These are phyloP conservation scores for Tetrahymena thermophila DNA, from an alignment of 73 alveolate genomes.

Conservation along the genomic window DNA sequence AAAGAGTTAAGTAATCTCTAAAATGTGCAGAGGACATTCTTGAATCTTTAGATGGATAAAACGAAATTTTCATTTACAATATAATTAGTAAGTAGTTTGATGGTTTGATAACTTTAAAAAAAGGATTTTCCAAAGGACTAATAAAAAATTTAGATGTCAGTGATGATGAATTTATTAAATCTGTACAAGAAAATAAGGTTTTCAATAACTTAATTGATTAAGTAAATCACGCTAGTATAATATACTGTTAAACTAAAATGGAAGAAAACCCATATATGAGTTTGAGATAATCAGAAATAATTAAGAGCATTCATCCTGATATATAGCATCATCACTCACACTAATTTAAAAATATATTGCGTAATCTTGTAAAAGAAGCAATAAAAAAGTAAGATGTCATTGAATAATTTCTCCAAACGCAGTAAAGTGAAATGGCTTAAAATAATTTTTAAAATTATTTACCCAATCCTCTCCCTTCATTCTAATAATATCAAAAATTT, in stretches of 20 bases:
- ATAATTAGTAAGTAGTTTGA: background rate
- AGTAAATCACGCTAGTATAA: background rate
- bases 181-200: background rate
- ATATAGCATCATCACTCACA: background rate
- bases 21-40: background rate
- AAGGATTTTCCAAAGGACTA: background rate
- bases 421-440: background rate
- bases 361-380: background rate
- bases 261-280: background rate
- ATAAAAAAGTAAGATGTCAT: background rate
- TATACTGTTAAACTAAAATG: background rate
- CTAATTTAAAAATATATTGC: background rate
- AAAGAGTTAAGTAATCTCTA: background rate
- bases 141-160: background rate
- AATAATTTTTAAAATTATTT: background rate
- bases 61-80: background rate
- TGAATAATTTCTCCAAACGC: background rate
- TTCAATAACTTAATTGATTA: background rate
- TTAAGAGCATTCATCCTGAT: background rate
- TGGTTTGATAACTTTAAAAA: background rate
- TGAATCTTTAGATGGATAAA: background rate
- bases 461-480: background rate
- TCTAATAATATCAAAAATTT: background rate
- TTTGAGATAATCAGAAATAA: background rate
- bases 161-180: background rate